phyloP scores from a whole-genome alignment of 2,329 filamentous ascomycete genomes.

The Paracoccidioides lutzii region DNA sequence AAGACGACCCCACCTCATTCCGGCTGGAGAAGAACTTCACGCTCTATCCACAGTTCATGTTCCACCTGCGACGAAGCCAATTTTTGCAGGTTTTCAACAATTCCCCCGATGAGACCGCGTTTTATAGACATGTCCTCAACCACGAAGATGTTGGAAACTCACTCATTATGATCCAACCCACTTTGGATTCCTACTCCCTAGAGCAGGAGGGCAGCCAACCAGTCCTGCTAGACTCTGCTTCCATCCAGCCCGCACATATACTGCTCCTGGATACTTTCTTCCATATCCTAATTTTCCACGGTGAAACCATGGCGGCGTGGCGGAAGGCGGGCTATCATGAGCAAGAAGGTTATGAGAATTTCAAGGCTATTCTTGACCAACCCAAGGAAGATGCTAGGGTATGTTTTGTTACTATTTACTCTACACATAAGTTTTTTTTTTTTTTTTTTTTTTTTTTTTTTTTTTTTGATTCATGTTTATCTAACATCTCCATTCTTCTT shows the following conservation, averaged over 20 bases:
- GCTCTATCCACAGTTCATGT: constrained; percentile 98
- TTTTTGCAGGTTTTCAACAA: constrained; percentile 99
- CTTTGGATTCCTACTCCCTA: constrained; percentile 91
- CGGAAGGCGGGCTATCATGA: constrained; percentile 96
- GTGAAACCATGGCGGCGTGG: constrained; percentile 96
- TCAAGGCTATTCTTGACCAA: constrained; percentile 71
- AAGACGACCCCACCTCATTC: constrained; percentile 96
- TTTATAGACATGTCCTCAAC: constrained; percentile 92
- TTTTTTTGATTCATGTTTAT: background rate
- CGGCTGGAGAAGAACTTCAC: constrained; percentile 97
- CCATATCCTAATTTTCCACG: constrained; percentile 98
- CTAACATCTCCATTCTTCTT: constrained; percentile 1
- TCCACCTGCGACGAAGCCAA: constrained; percentile 90
- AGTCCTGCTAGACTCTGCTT: constrained; percentile 90
- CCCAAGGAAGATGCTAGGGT: constrained; percentile 95
- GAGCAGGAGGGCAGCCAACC: constrained; percentile 87
- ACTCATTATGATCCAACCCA: constrained; percentile 97
- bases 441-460: background rate
- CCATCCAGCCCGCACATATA: constrained; percentile 87
- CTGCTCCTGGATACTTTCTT: constrained; percentile 96
- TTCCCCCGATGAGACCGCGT: constrained; percentile 97
- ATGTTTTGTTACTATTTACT: constrained; percentile 23
- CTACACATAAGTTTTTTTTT: background rate
- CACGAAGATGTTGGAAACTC: constrained; percentile 96
- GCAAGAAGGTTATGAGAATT: constrained; percentile 96